Conservation (phyloP, 257 asterid genomes). For the Przewalskia tangutica region DNA sequence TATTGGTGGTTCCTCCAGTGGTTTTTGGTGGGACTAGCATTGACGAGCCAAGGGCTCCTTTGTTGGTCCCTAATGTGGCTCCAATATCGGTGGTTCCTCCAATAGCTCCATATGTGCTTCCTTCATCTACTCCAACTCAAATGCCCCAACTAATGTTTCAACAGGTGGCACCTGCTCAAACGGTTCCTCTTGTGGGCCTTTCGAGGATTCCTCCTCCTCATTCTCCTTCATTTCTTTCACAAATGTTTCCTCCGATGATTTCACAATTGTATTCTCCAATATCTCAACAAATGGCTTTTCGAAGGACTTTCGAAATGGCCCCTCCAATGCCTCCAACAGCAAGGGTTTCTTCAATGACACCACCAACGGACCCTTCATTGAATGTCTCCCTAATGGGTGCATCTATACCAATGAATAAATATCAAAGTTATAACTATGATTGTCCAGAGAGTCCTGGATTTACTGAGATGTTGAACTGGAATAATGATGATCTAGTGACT, state of each 20-base stretch:
- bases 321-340: no score
- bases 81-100: not conserved
- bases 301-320: no score
- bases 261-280: not conserved
- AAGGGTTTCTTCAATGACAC: not conserved
- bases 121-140: not conserved
- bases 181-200: no score
- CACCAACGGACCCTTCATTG: not conserved
- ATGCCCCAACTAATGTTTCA: not conserved
- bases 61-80: not conserved
- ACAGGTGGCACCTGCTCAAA: no score
- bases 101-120: not conserved
- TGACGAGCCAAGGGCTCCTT: no score
- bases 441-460: not conserved
- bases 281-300: not conserved
- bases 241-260: not conserved
- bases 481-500: not conserved
- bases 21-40: not conserved
- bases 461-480: not conserved
- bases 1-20: no score
- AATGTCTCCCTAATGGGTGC: not conserved
- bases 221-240: not conserved
- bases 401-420: not conserved
- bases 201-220: no score
- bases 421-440: not conserved